phyloP scores from a whole-genome alignment of 257 asterid genomes.

The Eustoma russellianum region DNA sequence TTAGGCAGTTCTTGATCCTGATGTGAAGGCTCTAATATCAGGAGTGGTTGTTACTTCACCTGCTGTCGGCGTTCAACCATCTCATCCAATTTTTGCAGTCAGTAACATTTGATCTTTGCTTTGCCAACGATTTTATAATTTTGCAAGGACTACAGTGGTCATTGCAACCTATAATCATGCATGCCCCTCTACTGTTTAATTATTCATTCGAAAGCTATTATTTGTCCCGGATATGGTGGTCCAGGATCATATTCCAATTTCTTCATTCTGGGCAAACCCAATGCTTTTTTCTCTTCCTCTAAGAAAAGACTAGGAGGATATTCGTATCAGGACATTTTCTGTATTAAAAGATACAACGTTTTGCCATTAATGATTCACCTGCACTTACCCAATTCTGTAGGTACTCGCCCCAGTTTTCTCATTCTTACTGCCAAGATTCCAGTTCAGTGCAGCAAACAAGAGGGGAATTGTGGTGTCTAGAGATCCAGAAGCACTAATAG shows the following conservation, averaged over 20 bases:
- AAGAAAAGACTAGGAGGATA: too few relatives aligned
- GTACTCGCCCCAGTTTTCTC: conserved; percentile 75
- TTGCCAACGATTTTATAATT: background rate
- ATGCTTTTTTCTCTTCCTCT: too few relatives aligned
- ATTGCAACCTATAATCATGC: background rate
- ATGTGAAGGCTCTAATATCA: conserved; percentile 41
- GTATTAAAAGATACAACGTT: too few relatives aligned
- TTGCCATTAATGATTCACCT: too few relatives aligned
- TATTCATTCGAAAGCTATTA: background rate
- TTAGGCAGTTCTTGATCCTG: conserved; percentile 78
- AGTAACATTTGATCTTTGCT: conserved; percentile 4
- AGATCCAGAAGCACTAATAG: conserved; percentile 73
- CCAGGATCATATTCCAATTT: too few relatives aligned
- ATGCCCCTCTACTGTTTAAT: background rate
- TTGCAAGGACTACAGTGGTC: background rate
- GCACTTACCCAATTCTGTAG: conserved; percentile 17
- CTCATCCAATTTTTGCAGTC: conserved; percentile 77
- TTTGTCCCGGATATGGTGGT: background rate
- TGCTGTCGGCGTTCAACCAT: conserved; percentile 84
- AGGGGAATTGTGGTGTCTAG: conserved; percentile 51
- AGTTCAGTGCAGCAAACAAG: conserved; percentile 89
- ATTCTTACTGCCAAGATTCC: conserved; percentile 67
- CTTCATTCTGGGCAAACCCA: too few relatives aligned
- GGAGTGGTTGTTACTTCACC: conserved; percentile 87
- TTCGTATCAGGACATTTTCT: too few relatives aligned